Conservation (phyloP, 2,329 filamentous ascomycete species). For the Calonectria leucothoes region DNA sequence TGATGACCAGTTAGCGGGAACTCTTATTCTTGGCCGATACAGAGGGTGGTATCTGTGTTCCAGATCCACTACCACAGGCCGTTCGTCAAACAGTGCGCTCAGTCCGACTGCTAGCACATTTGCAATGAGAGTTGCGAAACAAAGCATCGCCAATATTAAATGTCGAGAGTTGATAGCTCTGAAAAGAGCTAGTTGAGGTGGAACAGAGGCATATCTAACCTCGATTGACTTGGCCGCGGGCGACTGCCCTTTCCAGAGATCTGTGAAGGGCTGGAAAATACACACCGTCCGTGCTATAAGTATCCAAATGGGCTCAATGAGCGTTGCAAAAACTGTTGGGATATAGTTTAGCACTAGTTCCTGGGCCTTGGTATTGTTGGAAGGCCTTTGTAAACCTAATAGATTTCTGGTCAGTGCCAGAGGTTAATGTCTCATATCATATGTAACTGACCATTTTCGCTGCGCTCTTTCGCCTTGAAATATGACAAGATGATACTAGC, state of each 20-base stretch:
- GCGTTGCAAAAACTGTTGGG: conserved; percentile 5
- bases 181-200: neutral
- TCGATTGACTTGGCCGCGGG: neutral
- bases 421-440: too few species aligned
- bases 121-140: neutral
- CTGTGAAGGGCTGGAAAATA: conserved; percentile 8
- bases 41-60: neutral
- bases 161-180: neutral
- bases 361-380: neutral
- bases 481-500: neutral
- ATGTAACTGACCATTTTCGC: neutral
- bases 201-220: neutral
- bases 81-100: conserved; percentile 6
- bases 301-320: conserved; percentile 8
- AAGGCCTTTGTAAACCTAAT: neutral
- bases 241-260: neutral
- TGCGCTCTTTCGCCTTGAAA: neutral
- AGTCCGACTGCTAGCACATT: conserved; percentile 1
- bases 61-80: neutral
- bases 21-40: too few species aligned
- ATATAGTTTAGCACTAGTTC: conserved; percentile 6
- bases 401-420: too few species aligned
- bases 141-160: neutral
- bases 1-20: too few species aligned
- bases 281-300: conserved; percentile 1